These are phyloP conservation scores for Penicillium sp. DNA, from an alignment of 2,329 filamentous ascomycete genomes.

Conservation along the genomic window DNA sequence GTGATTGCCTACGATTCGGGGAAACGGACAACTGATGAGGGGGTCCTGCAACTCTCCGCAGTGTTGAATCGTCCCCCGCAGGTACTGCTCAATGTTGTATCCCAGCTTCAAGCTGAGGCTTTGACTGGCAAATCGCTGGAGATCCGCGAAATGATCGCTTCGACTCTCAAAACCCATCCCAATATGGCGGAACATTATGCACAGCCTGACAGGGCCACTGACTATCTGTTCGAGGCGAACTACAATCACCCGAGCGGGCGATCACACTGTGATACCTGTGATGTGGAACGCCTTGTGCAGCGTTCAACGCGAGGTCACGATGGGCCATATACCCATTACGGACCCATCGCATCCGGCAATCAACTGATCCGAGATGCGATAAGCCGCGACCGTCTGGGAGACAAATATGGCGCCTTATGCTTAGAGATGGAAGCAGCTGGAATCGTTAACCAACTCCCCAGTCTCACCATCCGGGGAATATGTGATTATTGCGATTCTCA, in stretches of 20 bases:
- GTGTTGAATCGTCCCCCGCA: constrained; percentile 9
- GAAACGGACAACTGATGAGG: neutral
- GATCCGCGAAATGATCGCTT: neutral
- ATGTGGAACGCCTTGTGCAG: neutral
- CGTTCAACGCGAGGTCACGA: neutral
- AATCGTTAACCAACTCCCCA: constrained; percentile 4
- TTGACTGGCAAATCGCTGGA: neutral
- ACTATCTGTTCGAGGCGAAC: neutral
- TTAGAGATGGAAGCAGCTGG: constrained; percentile 12
- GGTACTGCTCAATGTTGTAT: neutral
- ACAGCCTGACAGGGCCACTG: neutral
- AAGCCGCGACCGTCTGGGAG: neutral
- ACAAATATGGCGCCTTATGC: neutral
- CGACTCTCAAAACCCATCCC: neutral
- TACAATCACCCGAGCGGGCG: neutral
- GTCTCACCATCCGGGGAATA: no score
- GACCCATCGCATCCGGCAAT: constrained; percentile 10
- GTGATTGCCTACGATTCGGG: constrained; percentile 11
- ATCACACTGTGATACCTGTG: no score
- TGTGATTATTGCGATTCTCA: neutral
- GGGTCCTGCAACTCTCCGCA: neutral
- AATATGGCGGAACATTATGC: neutral
- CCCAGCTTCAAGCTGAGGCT: neutral
- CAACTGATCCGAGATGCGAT: constrained; percentile 5
- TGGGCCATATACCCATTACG: constrained; percentile 1